Base-by-base conservation (phyloP, 345 rosid species). In the Draba incana region DNA sequence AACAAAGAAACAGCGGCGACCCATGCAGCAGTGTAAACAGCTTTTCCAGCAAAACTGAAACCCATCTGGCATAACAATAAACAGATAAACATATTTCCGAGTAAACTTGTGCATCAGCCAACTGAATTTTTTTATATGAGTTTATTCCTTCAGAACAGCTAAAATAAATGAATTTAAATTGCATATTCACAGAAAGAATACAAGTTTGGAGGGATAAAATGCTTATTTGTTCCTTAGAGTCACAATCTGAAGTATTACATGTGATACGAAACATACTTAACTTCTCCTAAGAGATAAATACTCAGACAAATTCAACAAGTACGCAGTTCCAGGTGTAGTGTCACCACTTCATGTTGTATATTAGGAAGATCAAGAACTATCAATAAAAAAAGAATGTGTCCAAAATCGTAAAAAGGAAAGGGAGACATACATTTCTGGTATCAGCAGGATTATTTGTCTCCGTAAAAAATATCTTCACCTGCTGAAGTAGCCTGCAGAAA, bases 1-100 rank as follows among this genome's bases (percentile, higher is more conserved):
- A 91, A 94, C 78, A 94, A 79, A 66, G 99, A 84, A 55, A 82
- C 80, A 51, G 95, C 93, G 78, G 90, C 98, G 56, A 94, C 83
- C 98, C 99, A 91, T 25, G 89, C 96, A 24, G 92, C 92, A 72
- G 88, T 75, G 67, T 87, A 89, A 74, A 89, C 70, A 73, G 96
- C 92, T 85, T 91, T 94, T 74, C 96, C 97, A 68, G 95, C 92
- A 82, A 91, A 89, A 81, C 79, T 77, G 70, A 83, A 86, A 42
- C 99, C 92, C 97, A 91, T 91, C 96, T 94, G 89, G 77, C 76
- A 71, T 43, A 70, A 43, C 57, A 74, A 69, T 31, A 74, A 69
- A 65, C 8, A 77, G 62, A 52, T 16, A 69, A 41, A 43, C 53
- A 43, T 44, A 52, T 35, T 42, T 51, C 39, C 4, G 13, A 58